Evolutionary conservation across 768 basidiomycete genomes (phyloP), one percentile per base, ranked within the genome.

Genomic region (Boletus pseudo-olivaceus): DNA sequence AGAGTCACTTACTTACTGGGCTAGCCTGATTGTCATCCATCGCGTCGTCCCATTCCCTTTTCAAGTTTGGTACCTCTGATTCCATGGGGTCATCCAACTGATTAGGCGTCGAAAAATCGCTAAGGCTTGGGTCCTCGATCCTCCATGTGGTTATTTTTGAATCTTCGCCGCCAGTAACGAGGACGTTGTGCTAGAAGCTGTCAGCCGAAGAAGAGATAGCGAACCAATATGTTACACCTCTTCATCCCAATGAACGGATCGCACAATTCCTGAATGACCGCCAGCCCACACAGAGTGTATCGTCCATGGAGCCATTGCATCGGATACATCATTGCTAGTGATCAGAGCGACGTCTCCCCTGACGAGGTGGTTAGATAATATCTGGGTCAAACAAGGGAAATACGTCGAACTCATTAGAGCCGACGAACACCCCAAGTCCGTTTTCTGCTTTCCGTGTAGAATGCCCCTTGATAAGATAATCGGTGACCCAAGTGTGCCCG

Each of bases 401-500:
- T 34, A 14, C 15, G 32, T 57, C 78, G 32, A 63, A 85, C 89
- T 88, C 84, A 49, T 91, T 89, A 1, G 88, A 88, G 0, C 88
- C 89, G 5, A 82, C 78, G 50, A 89, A 87, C 5, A 89, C 67
- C 30, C 76, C 76, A 9, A 87, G 69, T 19, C 61, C 59, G n/a
- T 47, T 56, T 39, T 65, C 57, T 33, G 41, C 51, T 51, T 48
- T 61, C 29, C 9, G 49, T 6, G 61, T 63, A 20, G 54, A 61
- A 46, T 79, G 76, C 40, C 80, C 83, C 11, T 76, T 76, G 49
- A 91, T 81, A 35, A 89, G 70, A 70, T 90, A 90, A 63, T 91
- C 87, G 1, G 88, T 88, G n/a, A 85, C 81, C 88, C 88, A 90
- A 49, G 82, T 82, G 40, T 77, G 70, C 27, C 74, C 72, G 19